Percentiles rank a stretch among this genome's conserved stretches.
phyloP scores from a whole-genome alignment of 371 early-diverging fungal genomes.

The Lichtheimia ramosa region DNA sequence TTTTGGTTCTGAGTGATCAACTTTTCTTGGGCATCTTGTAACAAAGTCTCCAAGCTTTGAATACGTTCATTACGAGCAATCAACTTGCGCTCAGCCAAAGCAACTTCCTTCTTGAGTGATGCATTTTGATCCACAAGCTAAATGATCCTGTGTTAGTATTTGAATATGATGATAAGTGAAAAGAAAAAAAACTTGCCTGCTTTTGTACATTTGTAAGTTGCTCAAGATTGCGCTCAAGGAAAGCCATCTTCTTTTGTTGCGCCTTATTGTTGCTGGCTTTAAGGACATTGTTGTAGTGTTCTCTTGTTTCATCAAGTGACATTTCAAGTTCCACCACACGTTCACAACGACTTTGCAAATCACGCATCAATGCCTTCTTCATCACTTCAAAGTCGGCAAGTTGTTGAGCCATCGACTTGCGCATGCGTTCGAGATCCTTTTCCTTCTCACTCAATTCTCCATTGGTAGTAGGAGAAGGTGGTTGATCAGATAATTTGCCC shows the following conservation, averaged over 20 bases:
- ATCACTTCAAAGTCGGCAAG: slow-evolving; percentile 92
- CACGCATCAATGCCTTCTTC: slow-evolving; percentile 95
- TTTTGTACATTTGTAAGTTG: slow-evolving; percentile 93
- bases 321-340: slow-evolving; percentile 94
- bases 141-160: background rate
- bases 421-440: slow-evolving; percentile 83
- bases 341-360: slow-evolving; percentile 94
- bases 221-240: slow-evolving; percentile 93
- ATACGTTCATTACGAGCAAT: slow-evolving; percentile 92
- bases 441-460: slow-evolving; percentile 55
- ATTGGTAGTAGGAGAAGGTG: background rate
- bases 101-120: slow-evolving; percentile 89
- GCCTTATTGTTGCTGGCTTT: slow-evolving; percentile 80
- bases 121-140: slow-evolving; percentile 93
- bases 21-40: slow-evolving; percentile 80
- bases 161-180: background rate
- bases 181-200: slow-evolving; percentile 46
- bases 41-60: slow-evolving; percentile 79
- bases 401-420: slow-evolving; percentile 89
- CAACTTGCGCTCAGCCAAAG: slow-evolving; percentile 89
- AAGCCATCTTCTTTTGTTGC: slow-evolving; percentile 92
- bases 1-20: slow-evolving; percentile 80
- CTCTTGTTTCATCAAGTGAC: slow-evolving; percentile 88
- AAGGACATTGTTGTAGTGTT: slow-evolving; percentile 84
- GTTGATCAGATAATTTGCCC: slow-evolving; percentile 27